phyloP scores from a whole-genome alignment of 257 asterid genomes.

The Lantana camara region DNA sequence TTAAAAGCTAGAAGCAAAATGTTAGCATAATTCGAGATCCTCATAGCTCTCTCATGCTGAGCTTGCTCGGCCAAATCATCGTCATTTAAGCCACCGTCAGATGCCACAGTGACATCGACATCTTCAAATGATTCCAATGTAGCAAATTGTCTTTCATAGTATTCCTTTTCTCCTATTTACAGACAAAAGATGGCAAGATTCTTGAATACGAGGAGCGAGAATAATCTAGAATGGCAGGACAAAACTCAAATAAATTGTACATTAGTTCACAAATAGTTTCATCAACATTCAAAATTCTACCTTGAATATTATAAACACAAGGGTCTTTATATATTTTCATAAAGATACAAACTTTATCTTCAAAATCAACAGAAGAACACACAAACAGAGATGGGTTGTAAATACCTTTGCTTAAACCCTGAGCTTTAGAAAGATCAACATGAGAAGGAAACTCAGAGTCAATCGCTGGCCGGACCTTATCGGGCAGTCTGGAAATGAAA shows the following conservation, averaged over 20 bases:
- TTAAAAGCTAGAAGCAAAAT: slow-evolving; percentile 67
- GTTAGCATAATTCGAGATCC: slow-evolving; percentile 78
- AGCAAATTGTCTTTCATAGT: slow-evolving; percentile 77
- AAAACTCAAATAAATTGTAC: too few relatives aligned
- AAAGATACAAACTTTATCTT: not conserved
- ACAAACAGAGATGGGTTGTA: not conserved
- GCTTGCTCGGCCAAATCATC: slow-evolving; percentile 66
- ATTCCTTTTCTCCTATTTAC: slow-evolving; percentile 69
- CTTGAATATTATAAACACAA: too few relatives aligned
- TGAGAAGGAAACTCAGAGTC: slow-evolving; percentile 60
- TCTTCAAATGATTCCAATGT: slow-evolving; percentile 80
- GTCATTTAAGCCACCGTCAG: slow-evolving; percentile 50
- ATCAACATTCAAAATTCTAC: too few relatives aligned
- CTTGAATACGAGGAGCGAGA: slow-evolving; percentile 1
- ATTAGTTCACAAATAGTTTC: too few relatives aligned
- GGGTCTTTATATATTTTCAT: not conserved
- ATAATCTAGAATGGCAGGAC: not conserved
- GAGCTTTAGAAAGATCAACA: slow-evolving; percentile 44
- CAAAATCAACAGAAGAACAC: not conserved
- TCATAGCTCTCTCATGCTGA: slow-evolving; percentile 88
- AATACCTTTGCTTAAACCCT: slow-evolving; percentile 59
- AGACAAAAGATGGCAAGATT: not conserved
- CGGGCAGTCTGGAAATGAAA: slow-evolving; percentile 66
- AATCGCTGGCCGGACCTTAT: slow-evolving; percentile 58
- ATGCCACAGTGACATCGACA: slow-evolving; percentile 51